A percentile compares a stretch with the other conserved stretches of the same genome.
phyloP scores from a whole-genome alignment of 176 grass and related monocot species.

The Paspalum vaginatum region DNA sequence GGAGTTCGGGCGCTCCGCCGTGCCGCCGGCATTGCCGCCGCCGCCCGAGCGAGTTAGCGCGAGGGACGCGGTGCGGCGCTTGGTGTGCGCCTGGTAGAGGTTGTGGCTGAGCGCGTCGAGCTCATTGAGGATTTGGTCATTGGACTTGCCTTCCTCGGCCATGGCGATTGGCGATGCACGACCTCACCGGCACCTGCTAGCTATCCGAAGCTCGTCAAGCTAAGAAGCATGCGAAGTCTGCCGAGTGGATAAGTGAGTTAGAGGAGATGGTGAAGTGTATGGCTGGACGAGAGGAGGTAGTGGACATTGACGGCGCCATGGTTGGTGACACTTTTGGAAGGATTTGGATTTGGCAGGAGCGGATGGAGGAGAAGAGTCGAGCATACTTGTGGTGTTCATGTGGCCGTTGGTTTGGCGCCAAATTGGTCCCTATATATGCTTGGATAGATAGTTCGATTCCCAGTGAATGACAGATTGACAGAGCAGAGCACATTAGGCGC shows the following conservation, averaged over 20 bases:
- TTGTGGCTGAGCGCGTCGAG: conserved; percentile 87
- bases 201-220: background rate
- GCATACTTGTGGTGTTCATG: conserved; percentile 35
- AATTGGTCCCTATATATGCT: background rate
- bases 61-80: conserved; percentile 70
- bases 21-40: background rate
- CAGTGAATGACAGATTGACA: background rate
- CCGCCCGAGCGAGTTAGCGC: conserved; percentile 53
- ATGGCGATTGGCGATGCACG: conserved; percentile 49
- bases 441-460: background rate
- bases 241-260: conserved; percentile 29
- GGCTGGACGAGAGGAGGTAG: conserved; percentile 43
- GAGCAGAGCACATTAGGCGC: background rate
- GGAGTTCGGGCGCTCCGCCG: conserved; percentile 35
- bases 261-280: conserved; percentile 45
- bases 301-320: conserved; percentile 38
- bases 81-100: conserved; percentile 79
- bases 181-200: conserved; percentile 23
- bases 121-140: conserved; percentile 69
- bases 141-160: conserved; percentile 52
- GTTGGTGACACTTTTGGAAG: conserved; percentile 58
- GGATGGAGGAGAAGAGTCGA: conserved; percentile 43
- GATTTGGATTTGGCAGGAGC: conserved; percentile 44
- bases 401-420: conserved; percentile 50
- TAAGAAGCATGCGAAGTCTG: background rate